These are phyloP conservation scores for Posidonia oceanica DNA, from an alignment of 116 monocot genomes.

Conservation along the genomic window DNA sequence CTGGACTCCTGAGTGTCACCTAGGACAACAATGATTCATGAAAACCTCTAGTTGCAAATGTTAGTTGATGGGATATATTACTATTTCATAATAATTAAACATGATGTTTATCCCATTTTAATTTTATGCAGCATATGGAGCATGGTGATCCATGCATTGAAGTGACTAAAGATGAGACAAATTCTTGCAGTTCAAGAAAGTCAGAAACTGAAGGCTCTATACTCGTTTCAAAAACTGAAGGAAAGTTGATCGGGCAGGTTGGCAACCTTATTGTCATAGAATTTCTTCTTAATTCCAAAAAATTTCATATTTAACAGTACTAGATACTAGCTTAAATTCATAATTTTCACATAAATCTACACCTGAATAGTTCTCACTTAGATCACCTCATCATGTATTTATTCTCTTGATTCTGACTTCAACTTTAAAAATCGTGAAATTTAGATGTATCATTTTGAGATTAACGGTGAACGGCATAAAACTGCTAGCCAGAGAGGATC, in stretches of 20 bases:
- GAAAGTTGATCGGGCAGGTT: slow-evolving; percentile 3
- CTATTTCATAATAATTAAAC: neutral
- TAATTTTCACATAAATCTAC: neutral
- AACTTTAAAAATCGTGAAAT: neutral
- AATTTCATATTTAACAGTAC: neutral
- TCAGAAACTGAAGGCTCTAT: neutral
- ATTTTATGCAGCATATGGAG: neutral
- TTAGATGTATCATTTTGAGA: neutral
- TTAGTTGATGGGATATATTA: neutral
- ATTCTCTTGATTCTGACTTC: neutral
- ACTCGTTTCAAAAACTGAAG: neutral
- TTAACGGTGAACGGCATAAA: no score
- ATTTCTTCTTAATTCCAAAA: neutral
- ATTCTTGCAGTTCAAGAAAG: neutral
- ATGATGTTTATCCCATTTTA: neutral
- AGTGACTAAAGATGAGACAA: neutral
- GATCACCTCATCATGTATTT: neutral
- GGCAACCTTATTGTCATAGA: neutral
- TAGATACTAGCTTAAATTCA: neutral
- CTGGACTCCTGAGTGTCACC: neutral
- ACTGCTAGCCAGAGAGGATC: no score
- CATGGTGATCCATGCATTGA: neutral
- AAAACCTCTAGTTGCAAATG: neutral
- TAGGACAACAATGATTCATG: neutral
- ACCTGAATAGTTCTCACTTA: neutral